phyloP scores from a whole-genome alignment of 306 rosid genomes.

The Hippophae gyantsensis region DNA sequence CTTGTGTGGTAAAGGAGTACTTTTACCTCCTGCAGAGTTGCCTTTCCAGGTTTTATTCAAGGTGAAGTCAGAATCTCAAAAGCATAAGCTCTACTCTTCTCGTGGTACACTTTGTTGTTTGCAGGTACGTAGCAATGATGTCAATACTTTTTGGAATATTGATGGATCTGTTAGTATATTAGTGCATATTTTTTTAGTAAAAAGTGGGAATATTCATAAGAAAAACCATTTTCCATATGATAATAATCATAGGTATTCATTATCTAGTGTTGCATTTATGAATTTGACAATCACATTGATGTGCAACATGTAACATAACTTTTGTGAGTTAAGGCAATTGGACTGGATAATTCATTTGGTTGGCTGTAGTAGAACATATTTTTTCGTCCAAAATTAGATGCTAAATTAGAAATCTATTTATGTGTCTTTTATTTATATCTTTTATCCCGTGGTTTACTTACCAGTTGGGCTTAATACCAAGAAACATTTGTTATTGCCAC shows the following conservation, averaged over 20 bases:
- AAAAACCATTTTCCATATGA: neutral
- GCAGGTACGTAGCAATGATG: conserved; percentile 31
- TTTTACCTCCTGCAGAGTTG: conserved; percentile 14
- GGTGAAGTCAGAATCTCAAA: conserved; percentile 18
- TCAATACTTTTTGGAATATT: neutral
- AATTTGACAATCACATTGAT: too few species aligned
- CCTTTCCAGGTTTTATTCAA: conserved; percentile 18
- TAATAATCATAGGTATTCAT: neutral
- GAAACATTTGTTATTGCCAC: too few species aligned
- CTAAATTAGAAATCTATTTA: too few species aligned
- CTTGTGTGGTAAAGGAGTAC: conserved; percentile 20
- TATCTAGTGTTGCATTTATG: neutral
- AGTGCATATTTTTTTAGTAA: neutral
- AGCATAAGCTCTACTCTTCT: conserved; percentile 18
- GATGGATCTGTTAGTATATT: neutral
- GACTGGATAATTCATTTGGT: too few species aligned
- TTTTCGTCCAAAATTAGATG: too few species aligned
- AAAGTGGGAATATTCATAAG: neutral
- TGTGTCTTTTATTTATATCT: too few species aligned
- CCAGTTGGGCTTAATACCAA: too few species aligned
- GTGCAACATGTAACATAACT: too few species aligned
- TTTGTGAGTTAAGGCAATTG: too few species aligned
- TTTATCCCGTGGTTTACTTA: too few species aligned
- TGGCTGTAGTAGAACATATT: too few species aligned
- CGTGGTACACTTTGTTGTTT: conserved; percentile 38